A percentile compares a stretch with the other conserved stretches of the same genome.
phyloP scores from a whole-genome alignment of 1,284 basidiomycete species.

The Trichosporon sp. region DNA sequence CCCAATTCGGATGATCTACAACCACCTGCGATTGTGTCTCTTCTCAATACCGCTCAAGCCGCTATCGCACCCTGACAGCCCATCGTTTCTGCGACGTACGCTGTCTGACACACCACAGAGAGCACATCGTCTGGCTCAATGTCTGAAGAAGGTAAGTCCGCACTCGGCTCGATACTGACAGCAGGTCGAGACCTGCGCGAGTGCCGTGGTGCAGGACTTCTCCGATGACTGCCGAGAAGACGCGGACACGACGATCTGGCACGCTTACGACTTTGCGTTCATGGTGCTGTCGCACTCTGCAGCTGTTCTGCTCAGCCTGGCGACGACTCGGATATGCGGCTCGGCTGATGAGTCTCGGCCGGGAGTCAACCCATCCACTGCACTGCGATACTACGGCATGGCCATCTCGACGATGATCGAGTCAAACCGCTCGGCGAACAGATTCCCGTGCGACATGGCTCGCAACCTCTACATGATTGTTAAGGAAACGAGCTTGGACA shows the following conservation, averaged over 20 bases:
- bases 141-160: constrained; percentile 32
- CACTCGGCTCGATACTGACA: not conserved
- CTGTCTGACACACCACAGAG: not conserved
- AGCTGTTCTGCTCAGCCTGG: constrained; percentile 29
- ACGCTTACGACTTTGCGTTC: constrained; percentile 35
- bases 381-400: constrained; percentile 34
- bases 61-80: constrained; percentile 27
- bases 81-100: constrained; percentile 25
- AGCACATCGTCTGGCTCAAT: not conserved
- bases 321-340: constrained; percentile 26
- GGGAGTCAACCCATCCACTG: constrained; percentile 26
- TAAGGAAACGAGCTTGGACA: constrained; percentile 27
- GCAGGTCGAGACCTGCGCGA: constrained; percentile 32
- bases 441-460: constrained; percentile 37
- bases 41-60: constrained; percentile 35
- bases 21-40: constrained; percentile 36
- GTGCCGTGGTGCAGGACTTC: constrained; percentile 32
- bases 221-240: constrained; percentile 34
- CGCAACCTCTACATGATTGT: constrained; percentile 33
- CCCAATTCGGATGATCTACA: constrained; percentile 34
- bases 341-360: not conserved
- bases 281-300: constrained; percentile 36
- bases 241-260: constrained; percentile 28
- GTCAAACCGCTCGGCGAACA: constrained; percentile 34
- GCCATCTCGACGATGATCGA: constrained; percentile 36